A percentile compares a stretch with the other conserved stretches of the same genome.
Conservation (phyloP, 306 rosid species). For the Medicago arabica region DNA sequence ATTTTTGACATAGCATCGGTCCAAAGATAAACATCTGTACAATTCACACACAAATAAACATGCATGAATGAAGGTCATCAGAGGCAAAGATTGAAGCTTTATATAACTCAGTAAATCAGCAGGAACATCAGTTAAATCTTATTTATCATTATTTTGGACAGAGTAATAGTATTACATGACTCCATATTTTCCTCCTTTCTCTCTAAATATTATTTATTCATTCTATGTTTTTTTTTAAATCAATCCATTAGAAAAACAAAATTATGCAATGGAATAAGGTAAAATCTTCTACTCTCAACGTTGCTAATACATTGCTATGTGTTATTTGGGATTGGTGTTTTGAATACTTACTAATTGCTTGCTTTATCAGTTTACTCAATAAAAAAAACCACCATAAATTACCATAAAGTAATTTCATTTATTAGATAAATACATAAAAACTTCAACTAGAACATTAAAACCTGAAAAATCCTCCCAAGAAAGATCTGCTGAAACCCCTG, state of each 20-base stretch:
- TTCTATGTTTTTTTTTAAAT: neutral
- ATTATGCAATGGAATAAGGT: conserved; percentile 18
- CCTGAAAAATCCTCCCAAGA: conserved; percentile 96
- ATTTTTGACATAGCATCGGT: conserved; percentile 75
- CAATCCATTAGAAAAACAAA: conserved; percentile 13
- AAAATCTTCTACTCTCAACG: too few relatives aligned
- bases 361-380: neutral
- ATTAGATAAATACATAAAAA: conserved; percentile 23
- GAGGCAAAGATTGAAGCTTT: conserved; percentile 20
- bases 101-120: conserved; percentile 14
- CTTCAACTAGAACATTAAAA: conserved; percentile 31
- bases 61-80: neutral
- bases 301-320: too few relatives aligned
- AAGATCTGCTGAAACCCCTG: conserved; percentile 60
- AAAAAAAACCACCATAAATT: neutral
- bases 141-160: neutral
- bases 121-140: neutral
- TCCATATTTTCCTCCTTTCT: conserved; percentile 3
- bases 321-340: too few relatives aligned
- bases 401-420: conserved; percentile 10
- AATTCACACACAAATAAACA: conserved; percentile 29
- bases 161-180: neutral
- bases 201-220: neutral
- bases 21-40: conserved; percentile 91
- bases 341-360: too few relatives aligned